These are phyloP conservation scores for Cephaloascus fragrans DNA, from an alignment of 805 yeast genomes.

Conservation along the genomic window DNA sequence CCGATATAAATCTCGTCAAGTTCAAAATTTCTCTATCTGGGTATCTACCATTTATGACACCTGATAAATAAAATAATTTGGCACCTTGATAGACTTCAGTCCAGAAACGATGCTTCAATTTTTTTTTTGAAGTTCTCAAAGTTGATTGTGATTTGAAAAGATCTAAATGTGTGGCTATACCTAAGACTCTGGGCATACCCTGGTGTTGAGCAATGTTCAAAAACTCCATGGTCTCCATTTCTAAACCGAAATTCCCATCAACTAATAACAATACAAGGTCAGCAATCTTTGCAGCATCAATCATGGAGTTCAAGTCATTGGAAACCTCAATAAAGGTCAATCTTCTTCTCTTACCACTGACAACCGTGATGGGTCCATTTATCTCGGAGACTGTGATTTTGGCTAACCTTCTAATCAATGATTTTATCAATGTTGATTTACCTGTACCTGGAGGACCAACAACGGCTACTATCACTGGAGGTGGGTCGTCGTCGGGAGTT, in stretches of 20 bases:
- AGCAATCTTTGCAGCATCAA: conserved; percentile 91
- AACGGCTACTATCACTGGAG: conserved; percentile 92
- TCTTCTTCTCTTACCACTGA: conserved; percentile 88
- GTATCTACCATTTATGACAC: conserved; percentile 93
- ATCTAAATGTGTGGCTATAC: conserved; percentile 93
- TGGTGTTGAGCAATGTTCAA: conserved; percentile 93
- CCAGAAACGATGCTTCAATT: conserved; percentile 93
- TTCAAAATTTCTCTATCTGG: conserved; percentile 95
- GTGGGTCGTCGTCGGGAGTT: conserved; percentile 96
- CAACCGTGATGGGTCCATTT: conserved; percentile 95
- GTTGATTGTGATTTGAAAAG: conserved; percentile 85
- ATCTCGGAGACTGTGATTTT: conserved; percentile 80
- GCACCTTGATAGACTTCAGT: conserved; percentile 99
- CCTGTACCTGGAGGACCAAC: conserved; percentile 99
- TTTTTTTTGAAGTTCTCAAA: conserved; percentile 82
- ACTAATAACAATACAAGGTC: conserved; percentile 82
- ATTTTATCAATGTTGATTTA: conserved; percentile 84
- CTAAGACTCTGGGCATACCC: conserved; percentile 96
- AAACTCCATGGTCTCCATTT: conserved; percentile 99
- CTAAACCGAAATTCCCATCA: conserved; percentile 97
- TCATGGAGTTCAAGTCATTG: conserved; percentile 90
- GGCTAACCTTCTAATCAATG: conserved; percentile 78
- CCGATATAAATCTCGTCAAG: conserved; percentile 84
- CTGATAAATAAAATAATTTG: conserved; percentile 84
- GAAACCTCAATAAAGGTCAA: conserved; percentile 88